phyloP scores from a whole-genome alignment of 1,284 basidiomycete species.

The Puccinia triticina region DNA sequence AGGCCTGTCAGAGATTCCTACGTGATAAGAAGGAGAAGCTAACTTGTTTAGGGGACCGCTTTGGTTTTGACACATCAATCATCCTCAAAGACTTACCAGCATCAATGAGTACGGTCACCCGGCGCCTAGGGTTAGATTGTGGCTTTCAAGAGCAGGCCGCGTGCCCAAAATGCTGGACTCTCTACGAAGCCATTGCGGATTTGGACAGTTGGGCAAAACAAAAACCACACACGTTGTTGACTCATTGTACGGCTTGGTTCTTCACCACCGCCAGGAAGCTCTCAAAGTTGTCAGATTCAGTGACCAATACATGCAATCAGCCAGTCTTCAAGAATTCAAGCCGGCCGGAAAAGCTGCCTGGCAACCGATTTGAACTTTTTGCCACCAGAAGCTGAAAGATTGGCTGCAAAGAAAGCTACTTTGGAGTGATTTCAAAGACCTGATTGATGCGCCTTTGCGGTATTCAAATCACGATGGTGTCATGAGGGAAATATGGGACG shows the following conservation, averaged over 20 bases:
- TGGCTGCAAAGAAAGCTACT: conserved; percentile 7
- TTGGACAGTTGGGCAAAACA: neutral
- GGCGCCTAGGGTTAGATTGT: neutral
- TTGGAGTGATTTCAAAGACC: neutral
- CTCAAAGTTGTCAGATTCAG: neutral
- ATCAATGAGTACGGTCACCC: neutral
- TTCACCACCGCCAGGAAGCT: neutral
- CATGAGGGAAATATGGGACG: conserved; percentile 37
- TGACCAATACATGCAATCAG: neutral
- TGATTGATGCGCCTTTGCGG: conserved; percentile 8
- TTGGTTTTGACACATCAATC: neutral
- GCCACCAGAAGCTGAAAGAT: conserved; percentile 14
- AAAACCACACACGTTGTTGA: neutral
- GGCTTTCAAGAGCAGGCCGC: conserved; percentile 9
- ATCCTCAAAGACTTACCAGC: neutral
- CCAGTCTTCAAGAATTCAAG: neutral
- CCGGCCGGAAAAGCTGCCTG: neutral
- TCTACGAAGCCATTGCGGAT: conserved; percentile 14
- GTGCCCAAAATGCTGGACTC: neutral
- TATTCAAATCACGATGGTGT: neutral
- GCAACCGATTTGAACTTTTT: conserved; percentile 4
- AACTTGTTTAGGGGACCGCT: neutral
- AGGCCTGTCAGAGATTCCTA: neutral
- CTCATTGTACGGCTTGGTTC: neutral
- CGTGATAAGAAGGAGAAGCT: neutral